Conservation (phyloP, 495 filamentous ascomycete genomes). For the Chaetomium tenue region DNA sequence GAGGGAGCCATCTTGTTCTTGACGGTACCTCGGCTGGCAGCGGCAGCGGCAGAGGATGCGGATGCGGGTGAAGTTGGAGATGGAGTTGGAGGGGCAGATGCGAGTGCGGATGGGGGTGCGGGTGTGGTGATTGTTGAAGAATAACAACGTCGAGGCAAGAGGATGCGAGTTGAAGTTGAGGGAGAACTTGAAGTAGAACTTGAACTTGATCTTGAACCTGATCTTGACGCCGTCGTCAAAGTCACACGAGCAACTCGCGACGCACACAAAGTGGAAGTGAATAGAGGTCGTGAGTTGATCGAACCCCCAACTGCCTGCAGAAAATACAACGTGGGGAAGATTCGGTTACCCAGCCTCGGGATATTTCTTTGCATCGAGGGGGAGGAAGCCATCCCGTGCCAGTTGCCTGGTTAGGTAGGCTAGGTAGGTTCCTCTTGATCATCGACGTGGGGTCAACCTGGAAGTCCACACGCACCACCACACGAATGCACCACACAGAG, state of each 20-base stretch:
- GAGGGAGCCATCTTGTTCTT: conserved; percentile 59
- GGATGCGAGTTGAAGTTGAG: not conserved
- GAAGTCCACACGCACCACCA: not conserved
- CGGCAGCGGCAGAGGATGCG: conserved; percentile 15
- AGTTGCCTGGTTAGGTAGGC: not conserved
- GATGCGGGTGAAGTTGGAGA: not conserved
- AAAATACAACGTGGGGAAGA: not conserved
- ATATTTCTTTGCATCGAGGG: not conserved
- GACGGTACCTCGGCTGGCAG: conserved; percentile 17
- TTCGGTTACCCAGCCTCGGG: not conserved
- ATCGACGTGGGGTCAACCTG: conserved; percentile 5
- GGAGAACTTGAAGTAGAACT: not conserved
- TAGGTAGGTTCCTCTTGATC: conserved; percentile 3
- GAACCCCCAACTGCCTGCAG: conserved; percentile 1
- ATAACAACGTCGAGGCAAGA: not conserved
- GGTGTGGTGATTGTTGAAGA: conserved; percentile 2
- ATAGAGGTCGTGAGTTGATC: not conserved
- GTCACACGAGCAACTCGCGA: conserved; percentile 12
- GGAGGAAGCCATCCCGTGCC: conserved; percentile 10
- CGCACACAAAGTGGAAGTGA: not conserved
- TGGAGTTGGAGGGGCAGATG: conserved; percentile 19
- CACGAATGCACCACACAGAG: too few relatives aligned
- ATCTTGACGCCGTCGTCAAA: too few relatives aligned
- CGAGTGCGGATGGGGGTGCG: not conserved
- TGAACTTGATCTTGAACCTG: too few relatives aligned